Base-by-base conservation (phyloP, 805 yeast genomes). In the Hanseniaspora guilliermondii region DNA sequence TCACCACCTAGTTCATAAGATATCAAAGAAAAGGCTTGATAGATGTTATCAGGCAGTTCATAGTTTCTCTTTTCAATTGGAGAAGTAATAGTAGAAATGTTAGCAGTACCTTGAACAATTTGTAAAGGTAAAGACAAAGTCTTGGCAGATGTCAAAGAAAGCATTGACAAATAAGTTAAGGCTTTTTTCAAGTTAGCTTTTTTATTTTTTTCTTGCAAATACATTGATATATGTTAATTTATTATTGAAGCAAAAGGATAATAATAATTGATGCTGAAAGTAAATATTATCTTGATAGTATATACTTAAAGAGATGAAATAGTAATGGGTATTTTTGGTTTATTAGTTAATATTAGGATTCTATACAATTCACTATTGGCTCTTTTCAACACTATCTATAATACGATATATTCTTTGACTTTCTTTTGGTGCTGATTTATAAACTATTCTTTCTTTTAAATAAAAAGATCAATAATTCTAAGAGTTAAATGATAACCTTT, bases 1-100 rank as follows among this genome's bases (percentile, higher is more conserved):
- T 53, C 49, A 37, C 53, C 52, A 36, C 49, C 56, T 5, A 53
- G 9, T 14, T 39, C 38, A 27, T 41, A 53, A 14, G 47, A n/a
- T 2, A 53, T 30, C 16, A 53, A 27, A 11, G 56, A 46, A 42
- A 25, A 53, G 19, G 56, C 52, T 30, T 49, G 53, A 22, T 41
- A 27, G 6, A 42, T 24, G 39, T 47, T 33, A 39, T 47, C 49
- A 4, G 49, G 30, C n/a, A 39, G 24, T 5, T 16, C 21, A 9
- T 17, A 8, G 38, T 42, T 35, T 36, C 46, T 36, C 30, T 37
- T 47, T n/a, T 2, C 21, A 7, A 11, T 4, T 5, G 7, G 14
- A n/a, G 38, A 25, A 25, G 30, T 6, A 17, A 11, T 24, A 37
- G 36, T 14, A n/a, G 12, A 30, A 6, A 12, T 24, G 32, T 17